phyloP scores from a whole-genome alignment of 2,329 filamentous ascomycete genomes.

The Aspergillus sp. region DNA sequence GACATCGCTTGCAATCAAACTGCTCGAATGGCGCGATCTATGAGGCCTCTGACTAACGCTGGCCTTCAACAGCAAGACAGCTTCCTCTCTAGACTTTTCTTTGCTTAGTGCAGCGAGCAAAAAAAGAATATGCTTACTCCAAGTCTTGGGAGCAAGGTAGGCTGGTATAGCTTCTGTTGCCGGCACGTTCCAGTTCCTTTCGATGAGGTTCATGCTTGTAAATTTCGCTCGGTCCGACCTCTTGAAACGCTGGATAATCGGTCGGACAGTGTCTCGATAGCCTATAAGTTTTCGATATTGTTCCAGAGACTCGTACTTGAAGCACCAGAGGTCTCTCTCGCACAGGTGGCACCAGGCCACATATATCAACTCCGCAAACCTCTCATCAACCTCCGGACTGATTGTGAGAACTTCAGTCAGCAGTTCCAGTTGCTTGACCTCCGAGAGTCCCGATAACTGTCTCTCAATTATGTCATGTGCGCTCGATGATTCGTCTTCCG shows the following conservation, averaged over 20 bases:
- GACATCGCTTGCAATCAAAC: constrained; percentile 5
- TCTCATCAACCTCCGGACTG: background rate
- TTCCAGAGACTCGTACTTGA: background rate
- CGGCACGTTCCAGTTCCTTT: background rate
- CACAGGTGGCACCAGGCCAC: constrained; percentile 2
- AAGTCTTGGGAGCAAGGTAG: background rate
- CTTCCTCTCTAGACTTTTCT: background rate
- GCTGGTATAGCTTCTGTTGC: background rate
- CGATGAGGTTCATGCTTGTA: background rate
- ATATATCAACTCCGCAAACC: constrained; percentile 1
- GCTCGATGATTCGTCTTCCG: background rate
- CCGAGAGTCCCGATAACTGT: background rate
- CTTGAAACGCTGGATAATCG: constrained; percentile 1
- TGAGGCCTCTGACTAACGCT: background rate
- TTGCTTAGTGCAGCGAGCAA: constrained; percentile 1
- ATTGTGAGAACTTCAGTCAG: constrained; percentile 1
- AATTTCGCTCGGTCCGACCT: constrained; percentile 4
- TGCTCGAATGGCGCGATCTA: background rate
- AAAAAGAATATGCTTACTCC: constrained; percentile 6
- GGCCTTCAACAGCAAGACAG: background rate
- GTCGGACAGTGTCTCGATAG: background rate
- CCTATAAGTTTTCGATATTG: constrained; percentile 1
- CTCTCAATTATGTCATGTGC: background rate
- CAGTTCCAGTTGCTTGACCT: background rate
- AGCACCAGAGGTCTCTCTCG: constrained; percentile 1